phyloP scores from a whole-genome alignment of 2,329 filamentous ascomycete genomes.

The Botryosphaeria dothidea region DNA sequence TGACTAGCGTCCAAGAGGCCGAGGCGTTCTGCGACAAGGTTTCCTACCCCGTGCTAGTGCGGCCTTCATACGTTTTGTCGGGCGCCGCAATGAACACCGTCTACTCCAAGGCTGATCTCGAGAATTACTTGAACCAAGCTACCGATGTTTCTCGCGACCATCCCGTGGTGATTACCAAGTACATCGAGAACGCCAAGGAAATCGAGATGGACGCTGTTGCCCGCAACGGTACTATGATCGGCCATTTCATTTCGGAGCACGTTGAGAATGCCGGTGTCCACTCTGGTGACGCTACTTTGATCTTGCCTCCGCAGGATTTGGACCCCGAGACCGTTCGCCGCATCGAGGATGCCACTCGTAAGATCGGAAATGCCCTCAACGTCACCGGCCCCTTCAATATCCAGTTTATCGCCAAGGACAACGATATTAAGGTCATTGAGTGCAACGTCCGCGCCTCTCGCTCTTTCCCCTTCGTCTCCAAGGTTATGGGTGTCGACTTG shows the following conservation, averaged over 20 bases:
- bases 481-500: conserved; percentile 96
- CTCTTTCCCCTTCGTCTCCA: conserved; percentile 97
- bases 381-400: conserved; percentile 98
- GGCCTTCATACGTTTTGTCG: conserved; percentile 94
- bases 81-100: conserved; percentile 99
- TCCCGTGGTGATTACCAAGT: conserved; percentile 98
- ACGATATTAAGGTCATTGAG: conserved; percentile 99
- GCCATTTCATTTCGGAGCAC: conserved; percentile 97
- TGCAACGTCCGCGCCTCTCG: conserved; percentile 96
- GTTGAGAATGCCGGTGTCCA: conserved; percentile 98
- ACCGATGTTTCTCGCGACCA: conserved; percentile 92
- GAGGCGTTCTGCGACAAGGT: conserved; percentile 84
- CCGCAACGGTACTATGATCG: conserved; percentile 82
- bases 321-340: conserved; percentile 83
- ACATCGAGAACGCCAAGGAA: conserved; percentile 98
- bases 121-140: conserved; percentile 85
- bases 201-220: conserved; percentile 99
- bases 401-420: conserved; percentile 99
- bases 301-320: conserved; percentile 91
- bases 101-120: conserved; percentile 91
- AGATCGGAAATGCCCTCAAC: conserved; percentile 92
- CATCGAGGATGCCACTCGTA: conserved; percentile 91
- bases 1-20: conserved; percentile 92
- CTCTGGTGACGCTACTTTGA: conserved; percentile 94
- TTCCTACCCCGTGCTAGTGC: conserved; percentile 88